Evolutionary conservation across 352 stramenopile genomes (phyloP), one percentile per base, ranked within the genome.

Genomic region (Phytophthora boehmeriae): DNA sequence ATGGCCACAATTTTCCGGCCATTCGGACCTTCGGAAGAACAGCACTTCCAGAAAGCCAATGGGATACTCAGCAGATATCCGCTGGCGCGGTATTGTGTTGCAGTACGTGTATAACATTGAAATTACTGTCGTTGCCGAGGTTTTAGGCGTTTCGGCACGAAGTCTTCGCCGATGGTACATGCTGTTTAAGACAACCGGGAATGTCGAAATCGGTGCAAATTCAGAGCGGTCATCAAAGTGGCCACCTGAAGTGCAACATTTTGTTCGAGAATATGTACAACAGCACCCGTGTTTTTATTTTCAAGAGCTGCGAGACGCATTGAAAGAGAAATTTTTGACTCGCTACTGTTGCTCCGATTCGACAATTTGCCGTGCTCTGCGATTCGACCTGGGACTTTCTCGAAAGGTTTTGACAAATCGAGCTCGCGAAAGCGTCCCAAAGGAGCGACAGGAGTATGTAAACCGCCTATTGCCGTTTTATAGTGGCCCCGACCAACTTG

Each of bases 401-500:
- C 17, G 41, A 25, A 66, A 66, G 11, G 50, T 56, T 5, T 25
- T 60, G 11, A 60, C 50, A 0, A 66, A 60, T 27, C 41, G 49
- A 1, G 58, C 36, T 17, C 32, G 30, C 6, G 43, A 66, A 22
- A 57, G 59, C 19, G 32, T 66, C 0, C 50, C 50, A 5, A 27
- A 42, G 1, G 59, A 61, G 19, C 8, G 59, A 2, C 42, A 30
- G n/a, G 39, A 54, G 30, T 62, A 59, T 14, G 46, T 30, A 8
- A 17, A 4, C 6, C 51, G 54, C 11, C n/a, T 69, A 6, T 1
- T 27, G 2, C 65, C 58, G 2, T 68, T 66, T 22, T 73, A 66
- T 27, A 63, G 54, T 28, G 64, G 48, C 0, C 53, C 64, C 11
- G 59, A 65, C 27, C 49, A 68, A 20, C 46, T 68, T n/a, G 35